These are phyloP conservation scores for Medicago lupulina DNA, from an alignment of 306 rosid genomes.

Conservation along the genomic window DNA sequence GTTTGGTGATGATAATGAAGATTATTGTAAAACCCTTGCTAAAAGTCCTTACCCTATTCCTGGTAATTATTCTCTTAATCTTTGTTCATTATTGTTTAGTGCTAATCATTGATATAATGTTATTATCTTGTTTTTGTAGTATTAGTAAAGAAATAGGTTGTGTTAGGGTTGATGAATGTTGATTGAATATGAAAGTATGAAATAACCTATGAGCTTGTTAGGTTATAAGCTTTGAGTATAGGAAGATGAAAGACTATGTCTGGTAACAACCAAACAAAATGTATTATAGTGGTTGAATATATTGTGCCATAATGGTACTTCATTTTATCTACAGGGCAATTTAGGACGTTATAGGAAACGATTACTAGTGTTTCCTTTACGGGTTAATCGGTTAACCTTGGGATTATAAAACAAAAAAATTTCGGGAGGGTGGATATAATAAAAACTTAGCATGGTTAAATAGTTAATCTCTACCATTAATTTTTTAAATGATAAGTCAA, in stretches of 20 bases:
- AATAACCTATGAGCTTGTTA: not conserved
- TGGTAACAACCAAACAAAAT: not conserved
- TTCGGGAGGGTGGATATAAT: not conserved
- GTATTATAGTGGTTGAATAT: not conserved
- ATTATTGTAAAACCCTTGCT: conserved; percentile 76
- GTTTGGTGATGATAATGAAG: conserved; percentile 90
- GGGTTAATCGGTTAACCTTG: too few species aligned
- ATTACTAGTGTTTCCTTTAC: not conserved
- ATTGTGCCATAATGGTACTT: not conserved
- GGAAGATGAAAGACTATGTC: conserved; percentile 9
- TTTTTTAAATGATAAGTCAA: not conserved
- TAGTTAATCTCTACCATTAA: not conserved
- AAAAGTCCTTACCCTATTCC: conserved; percentile 77
- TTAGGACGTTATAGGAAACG: not conserved
- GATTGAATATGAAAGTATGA: not conserved
- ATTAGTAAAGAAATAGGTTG: not conserved
- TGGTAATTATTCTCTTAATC: conserved; percentile 54
- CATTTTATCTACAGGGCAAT: not conserved
- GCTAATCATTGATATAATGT: not conserved
- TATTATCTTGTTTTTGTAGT: not conserved
- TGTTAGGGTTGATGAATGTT: conserved; percentile 1
- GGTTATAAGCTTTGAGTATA: not conserved
- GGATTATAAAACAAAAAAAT: not conserved
- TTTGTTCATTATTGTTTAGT: not conserved
- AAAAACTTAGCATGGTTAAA: not conserved